These are phyloP conservation scores for Fusarium sacchari DNA, from an alignment of 2,329 filamentous ascomycete species.

Conservation along the genomic window DNA sequence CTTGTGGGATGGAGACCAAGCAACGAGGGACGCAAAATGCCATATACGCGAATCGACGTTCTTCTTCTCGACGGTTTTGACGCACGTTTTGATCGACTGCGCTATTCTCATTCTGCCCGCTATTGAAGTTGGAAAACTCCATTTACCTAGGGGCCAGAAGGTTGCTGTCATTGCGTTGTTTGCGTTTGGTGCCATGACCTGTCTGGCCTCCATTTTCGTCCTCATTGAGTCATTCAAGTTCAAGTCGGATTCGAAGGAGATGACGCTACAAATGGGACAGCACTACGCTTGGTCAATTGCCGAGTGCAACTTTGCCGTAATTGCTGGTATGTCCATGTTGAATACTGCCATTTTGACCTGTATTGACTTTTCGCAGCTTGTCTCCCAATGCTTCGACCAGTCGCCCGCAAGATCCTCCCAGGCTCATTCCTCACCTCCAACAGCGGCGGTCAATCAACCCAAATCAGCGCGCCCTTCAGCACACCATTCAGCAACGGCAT, in stretches of 20 bases:
- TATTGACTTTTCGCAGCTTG: slow-evolving; percentile 23
- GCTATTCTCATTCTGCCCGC: slow-evolving; percentile 46
- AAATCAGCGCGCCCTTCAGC: slow-evolving; percentile 16
- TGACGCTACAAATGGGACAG: slow-evolving; percentile 40
- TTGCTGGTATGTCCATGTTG: slow-evolving; percentile 36
- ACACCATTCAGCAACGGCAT: slow-evolving; percentile 28
- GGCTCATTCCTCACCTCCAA: slow-evolving; percentile 31
- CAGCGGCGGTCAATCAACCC: slow-evolving; percentile 18
- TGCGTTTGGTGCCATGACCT: slow-evolving; percentile 43
- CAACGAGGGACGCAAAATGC: slow-evolving; percentile 39
- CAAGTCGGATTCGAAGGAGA: slow-evolving; percentile 35
- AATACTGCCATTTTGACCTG: no score
- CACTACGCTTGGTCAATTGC: slow-evolving; percentile 45
- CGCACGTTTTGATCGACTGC: slow-evolving; percentile 47
- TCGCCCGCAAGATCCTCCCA: slow-evolving; percentile 31
- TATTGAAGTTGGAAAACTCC: slow-evolving; percentile 46
- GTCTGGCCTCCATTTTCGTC: slow-evolving; percentile 43
- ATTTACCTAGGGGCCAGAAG: slow-evolving; percentile 43
- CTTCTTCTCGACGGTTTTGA: slow-evolving; percentile 47
- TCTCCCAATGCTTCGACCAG: slow-evolving; percentile 38
- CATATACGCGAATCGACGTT: slow-evolving; percentile 46
- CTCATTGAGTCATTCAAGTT: slow-evolving; percentile 39
- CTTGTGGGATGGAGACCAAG: slow-evolving; percentile 46
- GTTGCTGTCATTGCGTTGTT: slow-evolving; percentile 45
- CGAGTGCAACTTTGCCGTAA: slow-evolving; percentile 45